These are phyloP conservation scores for Nakazawaea holstii DNA, from an alignment of 805 yeast genomes.

Conservation along the genomic window DNA sequence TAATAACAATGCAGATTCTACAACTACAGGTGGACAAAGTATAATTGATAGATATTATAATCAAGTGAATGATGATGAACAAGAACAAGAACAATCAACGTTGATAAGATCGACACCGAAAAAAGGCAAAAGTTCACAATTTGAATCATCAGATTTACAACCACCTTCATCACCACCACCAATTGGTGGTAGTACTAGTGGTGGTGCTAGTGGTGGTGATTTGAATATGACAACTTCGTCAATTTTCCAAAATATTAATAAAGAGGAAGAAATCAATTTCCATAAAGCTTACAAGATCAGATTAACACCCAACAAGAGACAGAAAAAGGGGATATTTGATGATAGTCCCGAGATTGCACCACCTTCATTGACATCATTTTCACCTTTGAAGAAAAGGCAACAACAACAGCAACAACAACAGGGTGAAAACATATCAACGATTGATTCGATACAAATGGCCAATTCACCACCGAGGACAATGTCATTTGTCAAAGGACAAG, in stretches of 20 bases:
- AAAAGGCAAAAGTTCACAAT: neutral
- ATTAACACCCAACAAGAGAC: constrained; percentile 11
- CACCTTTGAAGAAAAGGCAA: neutral
- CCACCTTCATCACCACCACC: constrained; percentile 9
- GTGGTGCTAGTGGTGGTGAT: too few species aligned
- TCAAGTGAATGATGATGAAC: neutral
- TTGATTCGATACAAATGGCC: neutral
- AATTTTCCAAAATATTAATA: neutral
- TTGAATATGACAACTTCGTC: constrained; percentile 1
- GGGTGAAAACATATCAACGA: too few species aligned
- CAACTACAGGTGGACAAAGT: constrained; percentile 11
- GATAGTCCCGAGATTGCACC: constrained; percentile 10
- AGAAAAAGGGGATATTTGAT: constrained; percentile 1
- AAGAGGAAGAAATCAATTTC: constrained; percentile 3
- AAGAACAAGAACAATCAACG: neutral
- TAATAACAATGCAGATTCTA: constrained; percentile 3
- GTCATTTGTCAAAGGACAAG: constrained; percentile 4
- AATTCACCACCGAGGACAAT: constrained; percentile 11
- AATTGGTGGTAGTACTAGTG: neutral
- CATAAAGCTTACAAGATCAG: constrained; percentile 8
- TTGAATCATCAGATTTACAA: constrained; percentile 1
- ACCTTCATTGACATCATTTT: constrained; percentile 5
- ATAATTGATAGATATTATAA: constrained; percentile 7
- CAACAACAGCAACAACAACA: neutral
- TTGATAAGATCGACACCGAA: constrained; percentile 9